Percentiles rank a stretch among this genome's conserved stretches.
phyloP scores from a whole-genome alignment of 2,329 filamentous ascomycete genomes.

The Pseudogymnoascus sp. region DNA sequence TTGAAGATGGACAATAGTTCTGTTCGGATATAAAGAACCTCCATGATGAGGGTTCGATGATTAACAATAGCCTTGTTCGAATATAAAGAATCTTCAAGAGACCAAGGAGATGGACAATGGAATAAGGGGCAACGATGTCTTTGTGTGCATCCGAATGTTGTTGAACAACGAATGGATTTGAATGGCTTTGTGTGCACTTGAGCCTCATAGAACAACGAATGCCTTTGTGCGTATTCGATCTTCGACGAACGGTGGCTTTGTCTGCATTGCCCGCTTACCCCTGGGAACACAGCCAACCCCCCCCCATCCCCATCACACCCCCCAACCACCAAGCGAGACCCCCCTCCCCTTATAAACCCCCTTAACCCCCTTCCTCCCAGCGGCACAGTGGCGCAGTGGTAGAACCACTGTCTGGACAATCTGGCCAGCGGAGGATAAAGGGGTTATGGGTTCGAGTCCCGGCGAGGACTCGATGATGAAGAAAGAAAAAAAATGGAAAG shows the following conservation, averaged over 20 bases:
- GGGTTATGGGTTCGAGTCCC: neutral
- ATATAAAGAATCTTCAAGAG: neutral
- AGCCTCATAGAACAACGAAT: neutral
- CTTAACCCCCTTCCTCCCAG: neutral
- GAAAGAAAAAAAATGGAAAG: neutral
- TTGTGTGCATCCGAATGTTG: neutral
- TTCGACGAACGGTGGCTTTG: neutral
- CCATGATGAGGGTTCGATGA: neutral
- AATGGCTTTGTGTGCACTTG: neutral
- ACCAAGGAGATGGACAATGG: neutral
- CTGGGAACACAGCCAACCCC: neutral
- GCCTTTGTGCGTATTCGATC: neutral
- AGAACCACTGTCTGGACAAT: slow-evolving; percentile 6
- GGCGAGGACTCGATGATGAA: neutral
- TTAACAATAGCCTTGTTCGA: neutral
- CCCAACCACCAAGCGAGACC: neutral
- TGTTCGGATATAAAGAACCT: neutral
- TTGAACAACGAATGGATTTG: neutral
- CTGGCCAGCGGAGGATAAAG: neutral
- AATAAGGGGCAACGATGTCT: neutral
- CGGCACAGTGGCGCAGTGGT: slow-evolving; percentile 4
- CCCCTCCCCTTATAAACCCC: neutral
- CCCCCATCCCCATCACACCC: neutral
- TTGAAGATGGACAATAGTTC: neutral
- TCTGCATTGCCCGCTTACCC: neutral